Evolutionary conservation across 345 rosid species (phyloP).

Genomic region (Citrus glauca): DNA sequence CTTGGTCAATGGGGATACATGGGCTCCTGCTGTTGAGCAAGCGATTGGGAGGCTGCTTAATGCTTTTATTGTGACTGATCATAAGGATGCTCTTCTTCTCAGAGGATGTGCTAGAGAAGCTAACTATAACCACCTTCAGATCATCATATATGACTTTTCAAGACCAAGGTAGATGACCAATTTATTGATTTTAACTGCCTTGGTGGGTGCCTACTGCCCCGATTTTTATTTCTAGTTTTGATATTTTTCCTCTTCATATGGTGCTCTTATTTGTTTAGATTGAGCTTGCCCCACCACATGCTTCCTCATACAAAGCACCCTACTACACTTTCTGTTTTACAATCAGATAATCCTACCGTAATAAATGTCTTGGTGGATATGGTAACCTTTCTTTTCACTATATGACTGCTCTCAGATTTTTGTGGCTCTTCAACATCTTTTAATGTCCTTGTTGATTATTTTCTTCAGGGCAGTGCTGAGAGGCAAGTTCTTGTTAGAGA

Average conservation of each 20-base stretch:
- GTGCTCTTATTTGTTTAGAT: constrained; percentile 40
- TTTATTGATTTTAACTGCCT: neutral
- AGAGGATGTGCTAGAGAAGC: constrained; percentile 75
- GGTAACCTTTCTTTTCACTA: constrained; percentile 41
- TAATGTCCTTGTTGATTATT: constrained; percentile 1
- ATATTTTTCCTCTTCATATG: constrained; percentile 9
- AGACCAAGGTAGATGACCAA: constrained; percentile 60
- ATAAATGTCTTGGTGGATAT: constrained; percentile 86
- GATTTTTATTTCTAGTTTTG: neutral
- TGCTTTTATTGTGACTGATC: constrained; percentile 91
- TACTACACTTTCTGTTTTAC: constrained; percentile 66
- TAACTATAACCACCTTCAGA: constrained; percentile 57
- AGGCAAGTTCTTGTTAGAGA: constrained; percentile 91
- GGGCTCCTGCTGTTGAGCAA: constrained; percentile 92
- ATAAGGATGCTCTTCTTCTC: constrained; percentile 63
- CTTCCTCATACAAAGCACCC: constrained; percentile 85
- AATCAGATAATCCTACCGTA: constrained; percentile 70
- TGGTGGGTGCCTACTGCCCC: neutral
- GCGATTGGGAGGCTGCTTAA: constrained; percentile 82
- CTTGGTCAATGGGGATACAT: constrained; percentile 62
- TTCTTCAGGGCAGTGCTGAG: constrained; percentile 67
- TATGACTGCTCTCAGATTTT: neutral
- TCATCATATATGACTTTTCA: constrained; percentile 80
- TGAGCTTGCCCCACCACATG: constrained; percentile 65
- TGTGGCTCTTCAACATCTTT: neutral